A percentile compares a stretch with the other conserved stretches of the same genome.
phyloP scores from a whole-genome alignment of 768 basidiomycete species.

The Rhodotorula diobovata region DNA sequence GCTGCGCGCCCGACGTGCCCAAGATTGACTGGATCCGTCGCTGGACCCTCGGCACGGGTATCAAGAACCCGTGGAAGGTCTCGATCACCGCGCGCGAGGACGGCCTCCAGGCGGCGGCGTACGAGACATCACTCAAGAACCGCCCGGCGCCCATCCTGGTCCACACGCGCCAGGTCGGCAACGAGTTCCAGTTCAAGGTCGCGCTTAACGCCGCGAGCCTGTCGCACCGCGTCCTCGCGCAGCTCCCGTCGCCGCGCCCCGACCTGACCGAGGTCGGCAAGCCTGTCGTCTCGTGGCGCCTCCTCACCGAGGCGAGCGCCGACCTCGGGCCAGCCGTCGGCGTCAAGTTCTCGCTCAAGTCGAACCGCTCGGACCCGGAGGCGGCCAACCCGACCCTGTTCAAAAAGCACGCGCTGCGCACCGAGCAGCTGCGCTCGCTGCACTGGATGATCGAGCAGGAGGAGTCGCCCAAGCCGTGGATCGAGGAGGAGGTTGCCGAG shows the following conservation, averaged over 20 bases:
- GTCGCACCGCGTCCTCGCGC: constrained; percentile 75
- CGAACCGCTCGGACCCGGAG: constrained; percentile 60
- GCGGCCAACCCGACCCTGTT: constrained; percentile 62
- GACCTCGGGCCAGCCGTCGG: constrained; percentile 44
- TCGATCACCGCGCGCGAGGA: constrained; percentile 69
- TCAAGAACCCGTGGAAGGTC: constrained; percentile 49
- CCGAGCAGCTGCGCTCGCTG: constrained; percentile 82
- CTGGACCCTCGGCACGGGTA: constrained; percentile 50
- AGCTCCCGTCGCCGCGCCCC: constrained; percentile 59
- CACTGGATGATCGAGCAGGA: constrained; percentile 90
- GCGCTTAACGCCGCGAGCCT: constrained; percentile 84
- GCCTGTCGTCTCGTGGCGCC: constrained; percentile 63
- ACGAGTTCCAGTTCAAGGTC: constrained; percentile 62
- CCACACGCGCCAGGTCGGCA: constrained; percentile 61
- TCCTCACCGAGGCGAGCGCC: constrained; percentile 64
- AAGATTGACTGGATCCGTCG: constrained; percentile 61
- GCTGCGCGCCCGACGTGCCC: constrained; percentile 73
- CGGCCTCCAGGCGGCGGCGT: constrained; percentile 76
- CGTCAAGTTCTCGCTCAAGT: constrained; percentile 61
- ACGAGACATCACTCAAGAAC: constrained; percentile 78
- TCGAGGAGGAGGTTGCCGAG: constrained; percentile 92
- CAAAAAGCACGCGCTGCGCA: constrained; percentile 55
- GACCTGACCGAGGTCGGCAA: constrained; percentile 31
- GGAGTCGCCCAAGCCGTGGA: constrained; percentile 62
- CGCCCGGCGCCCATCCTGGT: constrained; percentile 83